These are phyloP conservation scores for Kwoniella botswanensis DNA, from an alignment of 768 basidiomycete species.

Conservation along the genomic window DNA sequence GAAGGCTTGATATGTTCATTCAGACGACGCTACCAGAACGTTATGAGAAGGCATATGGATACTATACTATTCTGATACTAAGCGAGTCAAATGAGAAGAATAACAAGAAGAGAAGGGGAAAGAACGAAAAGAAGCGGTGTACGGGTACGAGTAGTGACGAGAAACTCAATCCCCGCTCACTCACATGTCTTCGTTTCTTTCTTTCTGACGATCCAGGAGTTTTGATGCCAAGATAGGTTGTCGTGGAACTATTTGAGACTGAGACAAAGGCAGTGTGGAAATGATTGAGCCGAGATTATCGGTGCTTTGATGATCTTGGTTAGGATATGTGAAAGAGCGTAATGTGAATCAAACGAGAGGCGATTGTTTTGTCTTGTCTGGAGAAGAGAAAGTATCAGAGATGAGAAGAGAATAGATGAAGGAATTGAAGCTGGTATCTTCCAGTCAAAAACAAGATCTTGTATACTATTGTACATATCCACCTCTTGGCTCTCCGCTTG, in stretches of 20 bases:
- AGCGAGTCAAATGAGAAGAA: not conserved
- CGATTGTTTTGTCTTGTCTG: not conserved
- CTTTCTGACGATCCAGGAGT: not conserved
- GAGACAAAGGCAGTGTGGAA: no score
- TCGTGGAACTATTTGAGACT: no score
- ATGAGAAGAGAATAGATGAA: not conserved
- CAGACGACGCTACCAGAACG: constrained; percentile 5
- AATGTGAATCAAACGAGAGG: not conserved
- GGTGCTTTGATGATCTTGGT: not conserved
- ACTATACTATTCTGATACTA: not conserved
- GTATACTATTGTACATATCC: no score
- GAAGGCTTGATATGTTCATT: not conserved
- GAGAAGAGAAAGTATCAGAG: not conserved
- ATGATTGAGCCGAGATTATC: not conserved
- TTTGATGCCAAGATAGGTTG: no score
- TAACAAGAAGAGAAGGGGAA: not conserved
- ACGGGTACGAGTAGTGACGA: not conserved
- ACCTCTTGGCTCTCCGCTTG: not conserved
- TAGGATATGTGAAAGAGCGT: not conserved
- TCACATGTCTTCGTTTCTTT: not conserved
- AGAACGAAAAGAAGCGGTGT: not conserved
- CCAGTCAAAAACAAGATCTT: not conserved
- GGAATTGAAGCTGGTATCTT: not conserved
- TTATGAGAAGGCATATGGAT: not conserved
- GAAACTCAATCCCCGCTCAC: not conserved